Base-by-base conservation (phyloP, 2,329 filamentous ascomycete species). In the Paracamarosporium sp. region DNA sequence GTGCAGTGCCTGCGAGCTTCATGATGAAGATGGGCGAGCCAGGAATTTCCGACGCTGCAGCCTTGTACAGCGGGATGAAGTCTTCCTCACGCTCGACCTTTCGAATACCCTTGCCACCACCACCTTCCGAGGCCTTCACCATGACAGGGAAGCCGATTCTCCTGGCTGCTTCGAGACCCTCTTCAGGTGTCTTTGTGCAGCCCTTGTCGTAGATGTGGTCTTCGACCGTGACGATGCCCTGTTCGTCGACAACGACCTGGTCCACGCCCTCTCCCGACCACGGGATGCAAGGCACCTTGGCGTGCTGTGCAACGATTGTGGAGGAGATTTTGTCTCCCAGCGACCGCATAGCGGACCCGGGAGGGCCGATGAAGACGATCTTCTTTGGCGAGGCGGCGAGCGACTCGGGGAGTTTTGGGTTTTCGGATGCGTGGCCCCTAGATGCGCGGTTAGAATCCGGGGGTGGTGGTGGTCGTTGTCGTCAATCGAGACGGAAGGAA, bases 1-100 rank as follows among this genome's bases (percentile, higher is more conserved):
- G 86, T 38, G 95, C 95, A 76, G 96, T 97, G 68, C 94, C 95
- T 48, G 95, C 95, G 63, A 99, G 84, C 87, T 99, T 97, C 95
- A 99, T 99, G 82, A 99, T 96, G 86, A 99, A 99, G 80, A 99
- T 99, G 67, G 96, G 95, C 28, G 95, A 99, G 46, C 96, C 96
- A 11, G 95, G 96, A 67, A 99, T 98, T 79, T 99, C 96, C 78
- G 90, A 96, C 5, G 95, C 93, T 22, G 96, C 95, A 44, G 94
- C 95, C 79, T 96, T 95, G 85, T 98, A 99, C 44, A 98, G 84
- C 67, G 85, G 83, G 74, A 90, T 85, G 71, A 99, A 99, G 62
- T 90, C 88, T 40, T 94, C 90, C 76, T 97, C 93, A 60, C 84
- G 84, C 61, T 92, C 84, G 66, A 95, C 95, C 82, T 98, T 97